These are phyloP conservation scores for Helianthus tuberosus DNA, from an alignment of 129 eudicot species.

Conservation along the genomic window DNA sequence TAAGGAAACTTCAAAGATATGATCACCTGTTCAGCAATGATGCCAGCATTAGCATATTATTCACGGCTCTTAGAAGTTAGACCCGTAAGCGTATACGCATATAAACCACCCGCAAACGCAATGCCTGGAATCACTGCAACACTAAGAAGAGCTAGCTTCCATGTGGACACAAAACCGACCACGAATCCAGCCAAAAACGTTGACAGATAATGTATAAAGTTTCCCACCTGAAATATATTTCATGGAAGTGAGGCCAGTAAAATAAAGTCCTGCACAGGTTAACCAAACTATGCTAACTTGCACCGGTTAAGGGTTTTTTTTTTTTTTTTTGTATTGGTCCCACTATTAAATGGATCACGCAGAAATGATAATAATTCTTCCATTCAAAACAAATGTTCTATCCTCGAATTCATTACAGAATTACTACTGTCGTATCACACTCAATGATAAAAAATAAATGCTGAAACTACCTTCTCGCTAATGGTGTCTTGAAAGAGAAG, in stretches of 20 bases:
- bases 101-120: slow-evolving; percentile 98
- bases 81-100: slow-evolving; percentile 91
- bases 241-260: too few species aligned
- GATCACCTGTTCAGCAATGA: slow-evolving; percentile 92
- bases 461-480: slow-evolving; percentile 80
- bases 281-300: slow-evolving; percentile 24
- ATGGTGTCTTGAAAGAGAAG: slow-evolving; percentile 99
- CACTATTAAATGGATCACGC: slow-evolving; percentile 34
- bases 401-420: slow-evolving; percentile 22
- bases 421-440: background rate
- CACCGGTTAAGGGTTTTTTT: background rate
- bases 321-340: background rate
- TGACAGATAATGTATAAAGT: slow-evolving; percentile 93
- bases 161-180: slow-evolving; percentile 98
- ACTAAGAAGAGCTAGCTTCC: slow-evolving; percentile 94
- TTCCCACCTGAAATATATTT: slow-evolving; percentile 67
- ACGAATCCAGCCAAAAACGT: slow-evolving; percentile 98
- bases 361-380: slow-evolving; percentile 18
- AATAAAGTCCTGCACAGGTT: slow-evolving; percentile 16
- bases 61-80: slow-evolving; percentile 97
- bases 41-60: slow-evolving; percentile 95
- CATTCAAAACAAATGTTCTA: slow-evolving; percentile 20
- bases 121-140: slow-evolving; percentile 98
- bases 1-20: slow-evolving; percentile 3
- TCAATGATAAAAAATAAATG: background rate